A percentile compares a stretch with the other conserved stretches of the same genome.
These are phyloP conservation scores for Cornus florida DNA, from an alignment of 148 eudicot genomes.

Conservation along the genomic window DNA sequence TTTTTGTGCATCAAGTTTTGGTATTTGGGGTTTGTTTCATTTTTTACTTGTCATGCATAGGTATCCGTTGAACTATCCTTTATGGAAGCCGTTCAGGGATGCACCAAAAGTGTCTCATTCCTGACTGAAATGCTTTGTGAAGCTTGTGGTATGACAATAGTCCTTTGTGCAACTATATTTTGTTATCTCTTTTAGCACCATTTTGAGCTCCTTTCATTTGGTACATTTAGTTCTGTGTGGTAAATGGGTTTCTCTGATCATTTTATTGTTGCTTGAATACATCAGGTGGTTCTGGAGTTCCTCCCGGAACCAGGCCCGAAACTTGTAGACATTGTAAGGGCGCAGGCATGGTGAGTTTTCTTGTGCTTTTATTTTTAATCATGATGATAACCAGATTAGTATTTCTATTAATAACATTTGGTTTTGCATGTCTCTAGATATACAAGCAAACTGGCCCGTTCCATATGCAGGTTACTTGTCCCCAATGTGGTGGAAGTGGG, in stretches of 20 bases:
- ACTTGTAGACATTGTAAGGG: slow-evolving; percentile 74
- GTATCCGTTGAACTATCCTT: slow-evolving; percentile 74
- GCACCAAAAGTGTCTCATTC: slow-evolving; percentile 69
- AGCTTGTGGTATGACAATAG: slow-evolving; percentile 68
- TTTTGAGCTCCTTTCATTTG: slow-evolving; percentile 4
- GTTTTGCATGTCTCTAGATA: slow-evolving; percentile 34
- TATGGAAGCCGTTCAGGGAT: slow-evolving; percentile 99
- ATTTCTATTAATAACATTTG: background rate
- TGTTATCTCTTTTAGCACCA: background rate
- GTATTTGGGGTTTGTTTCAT: background rate
- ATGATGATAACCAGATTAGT: background rate
- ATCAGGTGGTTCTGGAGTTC: slow-evolving; percentile 79
- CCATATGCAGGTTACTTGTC: slow-evolving; percentile 53
- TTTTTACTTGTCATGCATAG: slow-evolving; percentile 23
- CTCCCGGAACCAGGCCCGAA: slow-evolving; percentile 81
- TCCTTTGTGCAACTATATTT: slow-evolving; percentile 3
- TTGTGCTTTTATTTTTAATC: background rate
- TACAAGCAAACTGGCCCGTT: slow-evolving; percentile 54
- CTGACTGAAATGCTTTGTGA: slow-evolving; percentile 75
- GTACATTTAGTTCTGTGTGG: background rate
- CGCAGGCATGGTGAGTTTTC: slow-evolving; percentile 60
- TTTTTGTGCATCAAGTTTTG: background rate
- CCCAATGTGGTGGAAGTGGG: slow-evolving; percentile 62
- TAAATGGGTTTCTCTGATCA: background rate
- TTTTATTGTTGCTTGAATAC: slow-evolving; percentile 10